Percentiles rank a stretch among this genome's conserved stretches.
Evolutionary conservation across 2,329 filamentous ascomycete genomes (phyloP).

Genomic region (Fusarium sp.): DNA sequence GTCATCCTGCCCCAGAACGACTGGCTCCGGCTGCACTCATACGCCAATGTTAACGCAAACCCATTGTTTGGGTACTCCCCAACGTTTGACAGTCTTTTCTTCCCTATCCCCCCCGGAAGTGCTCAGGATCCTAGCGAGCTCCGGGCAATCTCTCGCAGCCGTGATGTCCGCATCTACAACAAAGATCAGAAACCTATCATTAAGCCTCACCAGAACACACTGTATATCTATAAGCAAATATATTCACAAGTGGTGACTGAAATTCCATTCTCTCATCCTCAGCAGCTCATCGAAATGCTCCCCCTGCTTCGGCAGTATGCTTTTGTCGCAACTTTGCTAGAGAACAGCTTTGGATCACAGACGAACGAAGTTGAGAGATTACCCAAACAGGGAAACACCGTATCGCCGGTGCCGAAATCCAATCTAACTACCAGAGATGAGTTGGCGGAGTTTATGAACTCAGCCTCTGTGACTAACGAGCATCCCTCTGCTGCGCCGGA

Average conservation of each 20-base stretch:
- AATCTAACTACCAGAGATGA: constrained; percentile 46
- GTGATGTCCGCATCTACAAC: constrained; percentile 55
- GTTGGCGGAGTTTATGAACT: constrained; percentile 46
- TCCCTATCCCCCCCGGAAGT: constrained; percentile 61
- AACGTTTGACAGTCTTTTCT: constrained; percentile 66
- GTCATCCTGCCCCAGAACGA: constrained; percentile 73
- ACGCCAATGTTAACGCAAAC: constrained; percentile 59
- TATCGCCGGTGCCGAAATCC: background rate
- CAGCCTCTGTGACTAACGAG: background rate
- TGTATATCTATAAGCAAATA: constrained; percentile 77
- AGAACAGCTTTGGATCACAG: constrained; percentile 64
- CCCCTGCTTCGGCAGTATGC: constrained; percentile 80
- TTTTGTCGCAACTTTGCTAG: constrained; percentile 71
- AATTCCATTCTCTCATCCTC: constrained; percentile 80
- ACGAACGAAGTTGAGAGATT: constrained; percentile 34
- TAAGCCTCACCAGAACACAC: constrained; percentile 63
- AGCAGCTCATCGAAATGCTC: constrained; percentile 78
- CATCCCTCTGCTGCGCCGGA: constrained; percentile 2
- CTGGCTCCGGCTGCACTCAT: constrained; percentile 69
- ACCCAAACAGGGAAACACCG: background rate
- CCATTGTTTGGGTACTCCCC: constrained; percentile 48
- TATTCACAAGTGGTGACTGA: constrained; percentile 73
- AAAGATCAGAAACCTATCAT: constrained; percentile 42
- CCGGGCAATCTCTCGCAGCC: constrained; percentile 62
- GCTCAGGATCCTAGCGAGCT: constrained; percentile 66